Base-by-base conservation (phyloP, 768 basidiomycete species). In the Russula sp. region DNA sequence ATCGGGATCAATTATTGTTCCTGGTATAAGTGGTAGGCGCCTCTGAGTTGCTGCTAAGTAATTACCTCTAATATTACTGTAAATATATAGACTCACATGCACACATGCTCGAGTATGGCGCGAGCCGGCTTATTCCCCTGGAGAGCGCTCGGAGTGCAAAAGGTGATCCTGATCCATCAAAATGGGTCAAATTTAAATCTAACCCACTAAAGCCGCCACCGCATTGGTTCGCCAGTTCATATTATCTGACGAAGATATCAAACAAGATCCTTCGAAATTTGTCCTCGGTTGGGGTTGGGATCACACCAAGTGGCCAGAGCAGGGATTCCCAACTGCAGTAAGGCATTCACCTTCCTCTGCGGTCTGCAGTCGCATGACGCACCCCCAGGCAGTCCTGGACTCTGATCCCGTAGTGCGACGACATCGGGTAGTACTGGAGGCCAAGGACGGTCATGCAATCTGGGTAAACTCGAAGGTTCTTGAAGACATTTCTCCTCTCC, bases 211-310 rank as follows among this genome's bases (percentile, higher is more conserved):
- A 89, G 88, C 87, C 63, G 85, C 88, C 57, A 82, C 89, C 42
- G 76, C 76, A 1, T 81, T 84, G 51, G 81, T 92, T 42, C 80
- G 81, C 57, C 71, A 81, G 24, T 88, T 84, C 73, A 84, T 93
- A 59, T 73, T 84, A 13, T 73, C 78, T 10, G 80, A 84, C 65
- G 81, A 81, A 0, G 85, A 86, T 48, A 74, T 88, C n/a, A 73
- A 77, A 24, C 75, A 77, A 22, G 81, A 92, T 72, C 80, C 76
- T 16, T 78, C 81, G 24, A 81, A 79, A 67, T 85, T 86, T 73
- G 81, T 96, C 18, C 81, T 85, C 60, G 92, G 92, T 2, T 84
- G 89, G 72, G 94, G 94, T 1, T 96, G 94, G 93, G 91, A 96
- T 73, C 94, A 96, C 74, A 95, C 92, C 1, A 75, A 80, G 59